Evolutionary conservation across 2,329 filamentous ascomycete species (phyloP), one percentile per base, ranked within the genome.

Genomic region (Arthrobotrys entomopaga): DNA sequence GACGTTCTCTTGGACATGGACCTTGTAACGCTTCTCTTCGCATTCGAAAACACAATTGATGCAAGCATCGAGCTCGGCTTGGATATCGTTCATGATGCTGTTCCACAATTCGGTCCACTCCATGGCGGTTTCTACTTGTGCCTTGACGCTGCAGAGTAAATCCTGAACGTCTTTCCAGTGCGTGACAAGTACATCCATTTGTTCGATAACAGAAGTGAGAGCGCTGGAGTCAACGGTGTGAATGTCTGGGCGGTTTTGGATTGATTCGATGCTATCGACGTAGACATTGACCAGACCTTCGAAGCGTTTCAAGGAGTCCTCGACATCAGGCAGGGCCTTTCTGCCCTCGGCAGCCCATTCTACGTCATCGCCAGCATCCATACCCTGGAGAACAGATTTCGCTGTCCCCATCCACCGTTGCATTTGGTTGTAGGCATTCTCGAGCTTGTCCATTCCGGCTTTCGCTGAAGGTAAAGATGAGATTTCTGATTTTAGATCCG

Each of bases 71-170:
- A 93, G 89, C 82, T 99, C 95, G 76, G 90, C 88, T 60, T 93
- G 91, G 75, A 98, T 97, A 80, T 98, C 94, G 50, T 93, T 94
- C 1, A 99, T 84, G 2, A 98, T 94, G 76, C 87, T 92, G 78
- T 92, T 92, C 94, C 95, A 98, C 40, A 99, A 85, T 82, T 98
- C 93, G 81, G 97, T 93, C 94, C 94, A 99, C 80, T 99, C 95
- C 93, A 98, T 96, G 53, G 95, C 95, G 70, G 97, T 89, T 81
- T 98, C 95, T 16, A 99, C 94, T 80, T 98, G 94, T 54, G 87
- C 87, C 80, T 96, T 96, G 65, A 97, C 90, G 24, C 83, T 89
- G 76, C 90, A 90, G 58, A 99, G 83, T 0, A 90, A 90, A 48
- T 84, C 85, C 78, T 92, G 91, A 78, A 97, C 94, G 77, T 89